Conservation (phyloP, 2,329 filamentous ascomycete species). For the Aspergillus bombycis region DNA sequence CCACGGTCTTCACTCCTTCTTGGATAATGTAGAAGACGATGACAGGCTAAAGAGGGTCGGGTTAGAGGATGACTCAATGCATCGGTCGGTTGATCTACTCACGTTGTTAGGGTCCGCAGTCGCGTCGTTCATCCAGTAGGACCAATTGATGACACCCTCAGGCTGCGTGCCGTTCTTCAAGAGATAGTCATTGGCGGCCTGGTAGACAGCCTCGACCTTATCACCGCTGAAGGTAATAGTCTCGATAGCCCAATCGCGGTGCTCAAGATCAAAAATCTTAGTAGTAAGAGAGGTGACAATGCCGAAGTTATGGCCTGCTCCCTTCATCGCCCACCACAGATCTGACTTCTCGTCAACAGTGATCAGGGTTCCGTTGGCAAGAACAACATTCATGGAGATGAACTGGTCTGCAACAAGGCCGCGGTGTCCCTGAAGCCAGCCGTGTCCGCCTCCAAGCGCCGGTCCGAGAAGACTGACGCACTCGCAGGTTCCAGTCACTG, state of each 20-base stretch:
- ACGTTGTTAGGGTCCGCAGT: slow-evolving; percentile 30
- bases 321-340: slow-evolving; percentile 60
- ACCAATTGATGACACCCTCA: slow-evolving; percentile 53
- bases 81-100: slow-evolving; percentile 1
- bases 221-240: slow-evolving; percentile 53
- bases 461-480: slow-evolving; percentile 54
- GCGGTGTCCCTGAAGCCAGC: slow-evolving; percentile 57
- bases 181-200: slow-evolving; percentile 50
- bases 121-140: slow-evolving; percentile 35
- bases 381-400: slow-evolving; percentile 54
- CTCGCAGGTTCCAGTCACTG: slow-evolving; percentile 57
- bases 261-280: slow-evolving; percentile 51
- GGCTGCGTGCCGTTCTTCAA: slow-evolving; percentile 49
- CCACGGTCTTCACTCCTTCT: slow-evolving; percentile 42
- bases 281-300: slow-evolving; percentile 55
- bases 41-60: slow-evolving; percentile 27
- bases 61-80: not conserved
- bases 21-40: slow-evolving; percentile 38
- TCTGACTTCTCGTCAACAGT: slow-evolving; percentile 50
- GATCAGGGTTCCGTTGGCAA: slow-evolving; percentile 51
- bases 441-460: slow-evolving; percentile 61
- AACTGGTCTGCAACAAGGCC: slow-evolving; percentile 60
- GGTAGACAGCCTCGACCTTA: slow-evolving; percentile 54
- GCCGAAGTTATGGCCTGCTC: slow-evolving; percentile 63
- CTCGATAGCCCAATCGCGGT: slow-evolving; percentile 42